Evolutionary conservation across 106 monocot species (phyloP).

Genomic region (Dendrobium catenatum): DNA sequence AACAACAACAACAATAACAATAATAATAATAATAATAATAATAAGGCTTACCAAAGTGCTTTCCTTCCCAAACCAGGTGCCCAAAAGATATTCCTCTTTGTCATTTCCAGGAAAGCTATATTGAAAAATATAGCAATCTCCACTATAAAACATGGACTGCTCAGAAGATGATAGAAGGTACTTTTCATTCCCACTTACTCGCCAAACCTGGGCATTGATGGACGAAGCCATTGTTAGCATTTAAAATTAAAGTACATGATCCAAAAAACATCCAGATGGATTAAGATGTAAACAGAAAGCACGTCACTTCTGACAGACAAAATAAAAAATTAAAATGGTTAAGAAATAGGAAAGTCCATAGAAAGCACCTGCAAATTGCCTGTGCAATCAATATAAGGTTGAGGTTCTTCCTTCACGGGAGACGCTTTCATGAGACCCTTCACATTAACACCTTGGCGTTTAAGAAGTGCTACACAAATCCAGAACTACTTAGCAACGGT

Average conservation of each 20-base stretch:
- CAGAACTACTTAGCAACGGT: neutral
- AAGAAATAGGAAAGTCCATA: neutral
- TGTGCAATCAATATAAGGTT: conserved; percentile 93
- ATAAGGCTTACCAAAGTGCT: conserved; percentile 54
- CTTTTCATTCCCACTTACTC: conserved; percentile 75
- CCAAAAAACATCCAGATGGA: neutral
- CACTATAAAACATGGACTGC: conserved; percentile 91
- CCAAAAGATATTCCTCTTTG: conserved; percentile 83
- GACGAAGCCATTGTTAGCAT: conserved; percentile 5
- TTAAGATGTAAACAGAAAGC: neutral
- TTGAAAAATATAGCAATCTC: conserved; percentile 98
- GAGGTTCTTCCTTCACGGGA: conserved; percentile 89
- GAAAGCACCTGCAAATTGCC: conserved; percentile 82
- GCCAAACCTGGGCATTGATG: conserved; percentile 67
- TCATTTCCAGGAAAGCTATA: conserved; percentile 91
- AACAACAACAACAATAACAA: neutral
- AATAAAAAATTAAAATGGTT: neutral
- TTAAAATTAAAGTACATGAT: neutral
- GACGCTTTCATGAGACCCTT: conserved; percentile 80
- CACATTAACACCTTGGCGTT: conserved; percentile 88
- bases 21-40: neutral
- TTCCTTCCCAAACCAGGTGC: conserved; percentile 95
- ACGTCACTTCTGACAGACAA: neutral
- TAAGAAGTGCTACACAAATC: conserved; percentile 63
- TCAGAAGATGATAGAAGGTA: conserved; percentile 61